phyloP scores from a whole-genome alignment of 2,329 filamentous ascomycete species.

The Exophiala alcalophila region DNA sequence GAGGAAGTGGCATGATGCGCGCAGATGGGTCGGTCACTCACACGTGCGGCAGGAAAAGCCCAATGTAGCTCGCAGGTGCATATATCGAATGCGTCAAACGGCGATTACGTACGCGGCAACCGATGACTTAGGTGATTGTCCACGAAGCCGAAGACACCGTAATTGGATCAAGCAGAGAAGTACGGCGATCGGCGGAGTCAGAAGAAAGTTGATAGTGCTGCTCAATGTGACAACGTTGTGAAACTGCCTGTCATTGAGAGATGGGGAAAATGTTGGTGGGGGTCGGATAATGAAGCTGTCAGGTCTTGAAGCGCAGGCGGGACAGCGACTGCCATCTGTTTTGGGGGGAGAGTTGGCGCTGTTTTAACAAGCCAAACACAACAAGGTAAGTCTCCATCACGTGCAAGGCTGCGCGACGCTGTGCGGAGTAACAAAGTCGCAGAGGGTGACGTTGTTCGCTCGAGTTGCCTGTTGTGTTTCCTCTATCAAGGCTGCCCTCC shows the following conservation, averaged over 20 bases:
- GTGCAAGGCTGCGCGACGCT: not conserved
- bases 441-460: conserved; percentile 12
- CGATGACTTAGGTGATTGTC: conserved; percentile 20
- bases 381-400: too few species aligned
- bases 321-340: too few species aligned
- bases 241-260: too few species aligned
- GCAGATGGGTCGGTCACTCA: conserved; percentile 10
- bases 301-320: too few species aligned
- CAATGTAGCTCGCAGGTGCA: conserved; percentile 10
- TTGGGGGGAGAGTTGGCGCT: too few species aligned
- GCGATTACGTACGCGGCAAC: conserved; percentile 22
- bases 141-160: conserved; percentile 4
- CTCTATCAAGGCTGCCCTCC: not conserved
- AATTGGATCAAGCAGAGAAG: conserved; percentile 8
- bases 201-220: too few species aligned
- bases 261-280: too few species aligned
- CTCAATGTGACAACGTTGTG: too few species aligned
- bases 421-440: not conserved
- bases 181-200: too few species aligned
- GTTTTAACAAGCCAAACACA: too few species aligned
- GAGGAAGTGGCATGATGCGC: conserved; percentile 7
- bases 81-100: conserved; percentile 11
- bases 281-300: too few species aligned
- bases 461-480: conserved; percentile 10
- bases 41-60: conserved; percentile 8